Conservation (phyloP, 2,329 filamentous ascomycete species). For the Rhynchosporium secalis region DNA sequence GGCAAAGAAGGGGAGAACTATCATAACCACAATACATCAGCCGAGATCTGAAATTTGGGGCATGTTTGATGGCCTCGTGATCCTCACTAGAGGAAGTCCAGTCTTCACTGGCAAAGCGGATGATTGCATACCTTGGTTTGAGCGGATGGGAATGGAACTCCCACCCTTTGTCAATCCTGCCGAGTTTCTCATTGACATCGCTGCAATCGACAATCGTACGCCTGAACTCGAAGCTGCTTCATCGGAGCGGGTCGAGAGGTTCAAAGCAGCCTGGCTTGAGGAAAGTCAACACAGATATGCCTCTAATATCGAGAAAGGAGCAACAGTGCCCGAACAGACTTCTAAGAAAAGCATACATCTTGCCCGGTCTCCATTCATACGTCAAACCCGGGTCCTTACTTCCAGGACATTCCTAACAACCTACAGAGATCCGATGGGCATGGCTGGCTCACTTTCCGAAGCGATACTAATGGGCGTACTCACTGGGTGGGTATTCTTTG, state of each 20-base stretch:
- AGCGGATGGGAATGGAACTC: constrained; percentile 57
- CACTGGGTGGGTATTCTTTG: constrained; percentile 71
- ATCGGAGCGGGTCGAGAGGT: constrained; percentile 56
- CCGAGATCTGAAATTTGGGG: constrained; percentile 79
- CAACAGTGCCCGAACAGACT: background rate
- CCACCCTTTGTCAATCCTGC: constrained; percentile 77
- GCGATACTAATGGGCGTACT: constrained; percentile 70
- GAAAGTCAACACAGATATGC: constrained; percentile 33
- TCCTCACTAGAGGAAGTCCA: constrained; percentile 66
- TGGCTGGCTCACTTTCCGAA: constrained; percentile 68
- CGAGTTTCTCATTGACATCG: constrained; percentile 73
- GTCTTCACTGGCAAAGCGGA: constrained; percentile 65
- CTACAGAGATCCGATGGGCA: constrained; percentile 74
- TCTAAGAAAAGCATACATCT: constrained; percentile 2
- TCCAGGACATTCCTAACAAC: constrained; percentile 70
- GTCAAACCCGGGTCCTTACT: constrained; percentile 67
- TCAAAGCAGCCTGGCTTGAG: constrained; percentile 62
- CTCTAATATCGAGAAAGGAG: constrained; percentile 23
- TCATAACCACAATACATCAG: constrained; percentile 75
- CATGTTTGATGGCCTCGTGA: constrained; percentile 70
- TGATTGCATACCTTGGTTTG: constrained; percentile 65
- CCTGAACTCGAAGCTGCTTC: constrained; percentile 64
- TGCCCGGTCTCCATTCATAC: constrained; percentile 55
- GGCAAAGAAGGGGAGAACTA: constrained; percentile 66
- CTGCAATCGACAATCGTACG: constrained; percentile 71